Percentiles rank a stretch among this genome's conserved stretches.
Evolutionary conservation across 176 grass and related monocot genomes (phyloP).

Genomic region (Hsuehochloa calcarea): DNA sequence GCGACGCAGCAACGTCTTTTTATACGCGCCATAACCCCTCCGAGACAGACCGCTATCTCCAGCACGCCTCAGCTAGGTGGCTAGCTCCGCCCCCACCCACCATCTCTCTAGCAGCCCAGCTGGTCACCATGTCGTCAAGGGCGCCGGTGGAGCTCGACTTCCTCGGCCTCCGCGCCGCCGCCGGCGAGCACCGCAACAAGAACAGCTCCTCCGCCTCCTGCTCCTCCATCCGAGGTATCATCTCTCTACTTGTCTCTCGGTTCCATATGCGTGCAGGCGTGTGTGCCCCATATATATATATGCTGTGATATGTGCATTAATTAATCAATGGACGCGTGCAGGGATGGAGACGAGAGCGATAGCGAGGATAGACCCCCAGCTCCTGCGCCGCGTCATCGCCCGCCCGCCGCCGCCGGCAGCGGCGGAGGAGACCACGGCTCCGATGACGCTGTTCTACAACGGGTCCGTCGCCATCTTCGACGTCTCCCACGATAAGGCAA

Average conservation of each 20-base stretch:
- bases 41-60: neutral
- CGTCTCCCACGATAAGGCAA: constrained; percentile 61
- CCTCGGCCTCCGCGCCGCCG: constrained; percentile 35
- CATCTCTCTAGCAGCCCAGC: neutral
- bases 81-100: too few relatives aligned
- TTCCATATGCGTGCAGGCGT: neutral
- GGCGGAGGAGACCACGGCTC: constrained; percentile 7
- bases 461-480: constrained; percentile 64
- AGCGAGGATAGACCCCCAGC: constrained; percentile 54
- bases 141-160: constrained; percentile 48
- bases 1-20: neutral
- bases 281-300: neutral
- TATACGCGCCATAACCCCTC: neutral
- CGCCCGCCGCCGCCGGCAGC: neutral
- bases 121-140: constrained; percentile 10
- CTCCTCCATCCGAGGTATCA: constrained; percentile 44
- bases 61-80: neutral
- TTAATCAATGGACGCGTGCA: neutral
- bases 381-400: constrained; percentile 52
- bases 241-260: neutral
- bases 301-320: neutral
- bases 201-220: constrained; percentile 8
- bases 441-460: constrained; percentile 81
- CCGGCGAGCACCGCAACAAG: neutral
- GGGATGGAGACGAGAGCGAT: constrained; percentile 61